A percentile compares a stretch with the other conserved stretches of the same genome.
Conservation (phyloP, 2,329 filamentous ascomycete species). For the Falciphora oryzae region DNA sequence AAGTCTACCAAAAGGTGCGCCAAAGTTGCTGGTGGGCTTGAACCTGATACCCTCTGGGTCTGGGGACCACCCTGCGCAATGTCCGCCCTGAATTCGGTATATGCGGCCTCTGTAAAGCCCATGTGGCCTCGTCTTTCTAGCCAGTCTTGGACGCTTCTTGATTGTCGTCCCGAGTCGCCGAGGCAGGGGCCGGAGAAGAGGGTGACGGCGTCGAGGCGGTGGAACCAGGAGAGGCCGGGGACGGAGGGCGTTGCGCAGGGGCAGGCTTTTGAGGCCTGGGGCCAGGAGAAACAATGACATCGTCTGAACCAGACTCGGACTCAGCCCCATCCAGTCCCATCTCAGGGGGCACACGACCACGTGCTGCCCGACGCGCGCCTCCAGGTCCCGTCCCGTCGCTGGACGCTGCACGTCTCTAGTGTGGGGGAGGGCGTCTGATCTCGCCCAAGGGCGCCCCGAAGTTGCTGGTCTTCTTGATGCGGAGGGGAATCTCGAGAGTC, state of each 20-base stretch:
- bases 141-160: neutral
- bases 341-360: neutral
- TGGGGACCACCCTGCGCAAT: neutral
- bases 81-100: neutral
- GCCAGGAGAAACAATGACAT: neutral
- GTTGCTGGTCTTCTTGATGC: conserved; percentile 38
- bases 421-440: neutral
- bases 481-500: conserved; percentile 39
- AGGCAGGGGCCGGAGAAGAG: neutral
- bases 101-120: neutral
- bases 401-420: conserved; percentile 2
- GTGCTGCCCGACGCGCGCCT: neutral
- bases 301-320: neutral
- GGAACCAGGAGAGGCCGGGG: neutral
- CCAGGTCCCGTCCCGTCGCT: neutral
- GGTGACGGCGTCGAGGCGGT: neutral
- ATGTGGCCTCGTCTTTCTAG: too few species aligned
- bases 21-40: neutral
- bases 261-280: neutral
- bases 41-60: neutral
- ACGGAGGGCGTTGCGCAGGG: neutral
- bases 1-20: neutral
- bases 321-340: neutral
- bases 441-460: conserved; percentile 42
- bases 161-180: neutral